Conservation (phyloP, 768 basidiomycete species). For the Favolaschia claudopus region DNA sequence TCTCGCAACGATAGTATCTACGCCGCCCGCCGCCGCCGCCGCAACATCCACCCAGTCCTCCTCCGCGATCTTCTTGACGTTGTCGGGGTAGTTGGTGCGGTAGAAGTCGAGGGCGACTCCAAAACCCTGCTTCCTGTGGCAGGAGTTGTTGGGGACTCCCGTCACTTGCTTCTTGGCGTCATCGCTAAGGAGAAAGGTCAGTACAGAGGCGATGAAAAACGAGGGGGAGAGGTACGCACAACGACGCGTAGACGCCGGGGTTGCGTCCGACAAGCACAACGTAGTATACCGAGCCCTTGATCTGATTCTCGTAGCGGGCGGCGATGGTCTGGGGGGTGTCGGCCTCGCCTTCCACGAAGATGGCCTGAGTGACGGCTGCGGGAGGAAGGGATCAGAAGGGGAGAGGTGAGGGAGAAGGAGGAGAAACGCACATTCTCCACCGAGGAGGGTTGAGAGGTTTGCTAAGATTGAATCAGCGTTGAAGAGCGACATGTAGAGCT, state of each 20-base stretch:
- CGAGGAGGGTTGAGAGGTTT: too few relatives aligned
- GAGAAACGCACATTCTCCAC: too few relatives aligned
- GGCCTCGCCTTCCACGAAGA: not conserved
- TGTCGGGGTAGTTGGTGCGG: not conserved
- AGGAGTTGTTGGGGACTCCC: not conserved
- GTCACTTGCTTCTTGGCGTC: not conserved
- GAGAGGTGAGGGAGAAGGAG: too few relatives aligned
- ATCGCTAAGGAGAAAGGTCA: not conserved
- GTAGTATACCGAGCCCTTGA: not conserved
- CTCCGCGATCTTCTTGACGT: slow-evolving; percentile 1
- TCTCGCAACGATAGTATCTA: too few relatives aligned
- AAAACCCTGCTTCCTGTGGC: not conserved
- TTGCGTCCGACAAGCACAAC: not conserved
- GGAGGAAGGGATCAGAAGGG: too few relatives aligned
- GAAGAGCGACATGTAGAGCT: too few relatives aligned
- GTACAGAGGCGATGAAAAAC: not conserved
- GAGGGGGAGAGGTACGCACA: not conserved
- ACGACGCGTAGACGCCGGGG: not conserved
- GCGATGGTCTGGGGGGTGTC: not conserved
- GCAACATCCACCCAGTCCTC: too few relatives aligned
- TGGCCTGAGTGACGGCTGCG: too few relatives aligned
- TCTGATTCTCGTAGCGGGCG: not conserved
- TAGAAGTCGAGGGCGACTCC: not conserved
- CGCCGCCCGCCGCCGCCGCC: too few relatives aligned
- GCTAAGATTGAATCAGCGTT: too few relatives aligned